Evolutionary conservation across 805 yeast genomes (phyloP), one percentile per base, ranked within the genome.

Genomic region (Ogataea chonburiensis): DNA sequence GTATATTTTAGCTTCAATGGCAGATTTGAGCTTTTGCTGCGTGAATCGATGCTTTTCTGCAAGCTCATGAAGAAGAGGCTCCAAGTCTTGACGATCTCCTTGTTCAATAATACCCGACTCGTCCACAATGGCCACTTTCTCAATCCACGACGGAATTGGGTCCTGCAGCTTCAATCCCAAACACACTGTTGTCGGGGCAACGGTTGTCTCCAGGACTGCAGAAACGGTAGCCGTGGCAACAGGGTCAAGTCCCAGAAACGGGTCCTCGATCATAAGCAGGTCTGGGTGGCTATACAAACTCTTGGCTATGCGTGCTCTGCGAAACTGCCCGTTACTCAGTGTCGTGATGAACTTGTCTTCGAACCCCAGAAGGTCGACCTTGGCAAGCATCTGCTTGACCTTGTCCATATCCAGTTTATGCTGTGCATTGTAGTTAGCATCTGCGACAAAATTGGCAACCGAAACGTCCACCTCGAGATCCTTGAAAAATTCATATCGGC

Each of bases 211-310:
- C 34, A 86, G 61, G 0, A 81, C 73, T 0, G 63, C 52, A 12
- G 86, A 75, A 13, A 91, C 86, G 6, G 72, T 60, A 1, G 59
- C 42, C 0, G 86, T 66, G 9, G 94, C 89, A 1, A 59, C 55
- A 0, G 95, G 93, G 52, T 91, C 98, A 12, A 91, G 66, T 0
- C 98, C 98, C 25, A 93, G 59, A 50, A 88, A 91, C 7, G 96
- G 96, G 52, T 93, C 98, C 58, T 93, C 98, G 13, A 91, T 70
- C 4, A 91, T 56, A 35, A 88, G 61, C 19, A 88, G 46, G 28
- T 68, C 65, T 0, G 97, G 95, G 21, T 73, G 64, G 28, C 68
- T 66, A 37, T 86, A 69, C 27, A 93, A 50, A 0, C 88, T 78
- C 42, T 75, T 72, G 0, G 96, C 98, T 17, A 93, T 63, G 43